Base-by-base conservation (phyloP, 108 stramenopile species). In the Cyclotella baltica region DNA sequence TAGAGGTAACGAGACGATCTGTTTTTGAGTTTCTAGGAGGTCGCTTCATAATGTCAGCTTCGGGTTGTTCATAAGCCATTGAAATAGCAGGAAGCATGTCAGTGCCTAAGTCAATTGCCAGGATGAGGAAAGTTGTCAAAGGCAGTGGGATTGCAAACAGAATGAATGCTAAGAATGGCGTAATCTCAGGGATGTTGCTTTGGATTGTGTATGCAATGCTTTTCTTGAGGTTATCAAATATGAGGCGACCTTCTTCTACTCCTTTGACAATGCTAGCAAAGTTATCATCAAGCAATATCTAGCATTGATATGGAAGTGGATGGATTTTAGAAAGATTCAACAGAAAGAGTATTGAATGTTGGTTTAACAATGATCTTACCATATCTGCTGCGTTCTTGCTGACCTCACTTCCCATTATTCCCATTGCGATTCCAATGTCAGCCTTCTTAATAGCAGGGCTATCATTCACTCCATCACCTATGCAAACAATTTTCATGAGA, bases 391-490 rank as follows among this genome's bases (percentile, higher is more conserved):
- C 90, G 48, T 90, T 63, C 58, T 89, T 88, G 13, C 89, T 66
- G 19, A 98, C 97, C 80, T 99, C 93, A 46, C 96, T 98, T 71
- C 98, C 98, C 56, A 88, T 91, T 35, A 98, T 88, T 20, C 98
- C 98, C 98, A 99, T 99, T 29, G 97, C 90, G 22, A 99, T 79
- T 28, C 98, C 98, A 34, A 99, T 96, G 84, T 99, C 95, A 18
- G 98, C 98, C 16, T 96, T 94, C 85, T 98, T 98, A 36, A 99
- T 87, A 2, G 98, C 98, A 1, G 98, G 98, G 3, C 93, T 95
- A 70, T 98, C 98, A 79, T 99, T 99, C 11, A 97, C 97, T 57
- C 98, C 98, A 77, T 99, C 98, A n/a, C n/a, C n/a, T n/a, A n/a
- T n/a, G n/a, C n/a, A n/a, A n/a, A n/a, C n/a, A n/a, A n/a, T n/a